Evolutionary conservation across 2,329 filamentous ascomycete species (phyloP), one percentile per base, ranked within the genome.

Genomic region (Colletotrichum spinosum): DNA sequence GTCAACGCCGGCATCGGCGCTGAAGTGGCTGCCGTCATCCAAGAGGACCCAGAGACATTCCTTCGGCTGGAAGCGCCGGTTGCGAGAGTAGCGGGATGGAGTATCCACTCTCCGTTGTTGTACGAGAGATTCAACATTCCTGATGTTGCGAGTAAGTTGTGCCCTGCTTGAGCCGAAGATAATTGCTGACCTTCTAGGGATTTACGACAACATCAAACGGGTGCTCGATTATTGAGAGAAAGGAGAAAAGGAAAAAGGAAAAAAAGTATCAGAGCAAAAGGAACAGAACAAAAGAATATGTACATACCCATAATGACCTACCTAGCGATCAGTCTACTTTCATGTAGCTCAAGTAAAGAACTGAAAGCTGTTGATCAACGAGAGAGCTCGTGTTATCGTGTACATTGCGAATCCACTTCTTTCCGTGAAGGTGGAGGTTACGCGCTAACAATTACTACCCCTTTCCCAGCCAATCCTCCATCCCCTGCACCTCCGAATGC

Each of bases 1-100:
- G 85, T 94, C 69, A 97, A 97, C 72, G 92, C 92, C 7, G 94
- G 94, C 12, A 87, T 97, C 13, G 94, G 94, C 2, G 94, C 94
- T 6, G 94, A 97, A 74, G 90, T 97, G 1, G 93, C 94, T 1
- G 93, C 94, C 0, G 92, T 92, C 2, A 92, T 97, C 55, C 94
- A 97, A 76, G 93, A 96, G 70, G 89, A 91, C 60, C 75, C 80
- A 0, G 82, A 85, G 35, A 95, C 93, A 0, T 97, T 97, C 75
- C 76, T 96, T 68, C 85, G 90, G 4, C 80, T 97, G 35, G 94
- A 97, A 73, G 94, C 94, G 6, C 94, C 94, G 0, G 92, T 97
- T 8, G 87, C 90, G 69, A 86, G 94, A 54, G 90, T 97, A 6
- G 92, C 92, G 4, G 94, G 94, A n/a, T 97, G 92, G 92, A 93